Conservation (phyloP, 768 basidiomycete genomes). For the Crassisporium funariophilum region DNA sequence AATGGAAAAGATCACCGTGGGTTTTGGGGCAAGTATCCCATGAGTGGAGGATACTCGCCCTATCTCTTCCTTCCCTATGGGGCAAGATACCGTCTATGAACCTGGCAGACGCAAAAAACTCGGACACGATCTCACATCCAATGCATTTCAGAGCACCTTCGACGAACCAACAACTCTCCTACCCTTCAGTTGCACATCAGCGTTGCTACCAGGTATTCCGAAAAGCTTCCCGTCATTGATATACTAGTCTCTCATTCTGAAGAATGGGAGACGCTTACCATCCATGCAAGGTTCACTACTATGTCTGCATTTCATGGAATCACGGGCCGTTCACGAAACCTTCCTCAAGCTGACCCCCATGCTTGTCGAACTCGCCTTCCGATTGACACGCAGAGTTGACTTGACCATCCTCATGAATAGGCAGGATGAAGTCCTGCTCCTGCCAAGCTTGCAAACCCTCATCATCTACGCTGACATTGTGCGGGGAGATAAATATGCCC, state of each 20-base stretch:
- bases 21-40: conserved; percentile 9
- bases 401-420: too few species aligned
- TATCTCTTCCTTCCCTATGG: conserved; percentile 11
- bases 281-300: conserved; percentile 7
- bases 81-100: conserved; percentile 11
- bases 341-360: too few species aligned
- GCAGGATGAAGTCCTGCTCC: too few species aligned
- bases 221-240: conserved; percentile 5
- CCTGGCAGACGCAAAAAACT: not conserved
- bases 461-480: too few species aligned
- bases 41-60: conserved; percentile 8
- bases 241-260: conserved; percentile 5
- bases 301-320: conserved; percentile 3
- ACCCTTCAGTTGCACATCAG: conserved; percentile 9
- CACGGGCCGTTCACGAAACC: conserved; percentile 1
- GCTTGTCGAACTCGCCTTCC: too few species aligned
- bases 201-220: conserved; percentile 7
- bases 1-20: too few species aligned
- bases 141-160: conserved; percentile 7
- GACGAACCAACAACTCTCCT: conserved; percentile 4
- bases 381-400: too few species aligned
- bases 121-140: not conserved
- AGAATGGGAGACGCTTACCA: conserved; percentile 9
- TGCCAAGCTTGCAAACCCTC: too few species aligned
- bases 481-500: too few species aligned